Evolutionary conservation across 176 grass and related monocot species (phyloP).

Genomic region (Dendrocalamus sinicus): DNA sequence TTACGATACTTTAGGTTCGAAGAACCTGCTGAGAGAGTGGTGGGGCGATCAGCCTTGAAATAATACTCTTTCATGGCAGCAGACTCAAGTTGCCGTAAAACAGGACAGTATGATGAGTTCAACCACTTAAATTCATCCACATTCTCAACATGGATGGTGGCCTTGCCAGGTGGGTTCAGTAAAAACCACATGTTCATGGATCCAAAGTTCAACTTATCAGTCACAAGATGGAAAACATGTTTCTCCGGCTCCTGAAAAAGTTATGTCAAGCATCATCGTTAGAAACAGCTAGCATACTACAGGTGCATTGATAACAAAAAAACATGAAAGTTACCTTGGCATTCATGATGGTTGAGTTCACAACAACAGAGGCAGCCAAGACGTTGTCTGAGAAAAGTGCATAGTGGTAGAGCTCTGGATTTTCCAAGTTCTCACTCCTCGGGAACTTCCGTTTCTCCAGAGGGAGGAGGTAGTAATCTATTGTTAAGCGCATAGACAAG

Average conservation of each 20-base stretch:
- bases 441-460: conserved; percentile 74
- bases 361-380: conserved; percentile 93
- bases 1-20: conserved; percentile 93
- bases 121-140: conserved; percentile 99
- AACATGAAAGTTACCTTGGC: conserved; percentile 67
- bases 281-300: conserved; percentile 1
- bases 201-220: conserved; percentile 98
- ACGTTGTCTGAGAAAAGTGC: conserved; percentile 99
- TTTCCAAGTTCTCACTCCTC: conserved; percentile 84
- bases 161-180: conserved; percentile 89
- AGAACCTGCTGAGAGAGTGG: conserved; percentile 82
- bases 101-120: conserved; percentile 97
- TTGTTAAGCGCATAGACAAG: conserved; percentile 89
- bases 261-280: conserved; percentile 4
- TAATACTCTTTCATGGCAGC: conserved; percentile 98
- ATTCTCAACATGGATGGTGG: conserved; percentile 96
- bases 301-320: not conserved
- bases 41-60: conserved; percentile 94
- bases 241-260: conserved; percentile 85
- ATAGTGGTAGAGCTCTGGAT: conserved; percentile 87
- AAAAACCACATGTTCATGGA: conserved; percentile 99
- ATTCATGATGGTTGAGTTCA: conserved; percentile 98
- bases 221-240: conserved; percentile 99
- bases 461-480: conserved; percentile 94
- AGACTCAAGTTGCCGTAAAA: conserved; percentile 87